Evolutionary conservation across 2,329 filamentous ascomycete species (phyloP).

Genomic region (Rhynchosporium graminicola): DNA sequence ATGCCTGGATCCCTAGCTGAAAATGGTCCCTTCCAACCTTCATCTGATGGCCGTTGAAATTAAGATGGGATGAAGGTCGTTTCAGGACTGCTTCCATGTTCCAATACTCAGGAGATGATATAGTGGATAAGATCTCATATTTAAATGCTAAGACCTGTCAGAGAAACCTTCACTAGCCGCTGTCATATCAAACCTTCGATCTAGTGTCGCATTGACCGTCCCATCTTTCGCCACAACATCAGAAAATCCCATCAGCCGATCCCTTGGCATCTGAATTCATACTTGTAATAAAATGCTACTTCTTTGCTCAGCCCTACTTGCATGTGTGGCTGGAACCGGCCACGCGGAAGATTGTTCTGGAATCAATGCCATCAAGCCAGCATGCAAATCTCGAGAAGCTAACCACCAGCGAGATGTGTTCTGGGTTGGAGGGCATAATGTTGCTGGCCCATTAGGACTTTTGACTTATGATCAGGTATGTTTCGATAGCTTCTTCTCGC

Average conservation of each 20-base stretch:
- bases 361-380: slow-evolving; percentile 24
- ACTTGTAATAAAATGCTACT: slow-evolving; percentile 16
- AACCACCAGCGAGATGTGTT: slow-evolving; percentile 28
- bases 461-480: slow-evolving; percentile 40
- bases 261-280: not conserved
- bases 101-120: slow-evolving; percentile 11
- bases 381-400: slow-evolving; percentile 29
- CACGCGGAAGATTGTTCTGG: slow-evolving; percentile 22
- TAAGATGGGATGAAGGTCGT: no score
- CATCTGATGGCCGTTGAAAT: no score
- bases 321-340: slow-evolving; percentile 14
- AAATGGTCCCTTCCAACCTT: no score
- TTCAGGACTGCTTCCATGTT: not conserved
- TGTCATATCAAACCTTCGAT: slow-evolving; percentile 4
- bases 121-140: not conserved
- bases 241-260: not conserved
- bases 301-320: slow-evolving; percentile 14
- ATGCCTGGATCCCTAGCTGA: no score
- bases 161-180: slow-evolving; percentile 2
- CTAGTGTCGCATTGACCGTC: not conserved
- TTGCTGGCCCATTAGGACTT: slow-evolving; percentile 21
- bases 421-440: slow-evolving; percentile 30
- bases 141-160: not conserved
- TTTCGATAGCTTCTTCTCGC: no score
- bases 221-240: not conserved